A percentile compares a stretch with the other conserved stretches of the same genome.
Conservation (phyloP, 495 filamentous ascomycete species). For the Neurospora pannonica region DNA sequence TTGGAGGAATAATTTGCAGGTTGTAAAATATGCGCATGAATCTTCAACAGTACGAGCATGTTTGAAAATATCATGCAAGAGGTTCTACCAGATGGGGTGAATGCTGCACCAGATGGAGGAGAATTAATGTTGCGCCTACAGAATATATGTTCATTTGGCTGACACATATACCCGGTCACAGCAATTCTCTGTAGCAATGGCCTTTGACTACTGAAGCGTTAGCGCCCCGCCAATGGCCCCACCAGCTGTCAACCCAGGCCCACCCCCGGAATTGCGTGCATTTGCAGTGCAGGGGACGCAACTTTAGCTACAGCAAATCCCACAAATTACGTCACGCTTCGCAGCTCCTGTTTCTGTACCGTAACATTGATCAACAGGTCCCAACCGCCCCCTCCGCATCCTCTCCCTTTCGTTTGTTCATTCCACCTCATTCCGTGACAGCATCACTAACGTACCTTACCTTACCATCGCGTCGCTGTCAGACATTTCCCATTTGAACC, state of each 20-base stretch:
- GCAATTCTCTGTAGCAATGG: not conserved
- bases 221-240: not conserved
- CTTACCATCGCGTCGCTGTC: not conserved
- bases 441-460: not conserved
- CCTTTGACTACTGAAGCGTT: not conserved
- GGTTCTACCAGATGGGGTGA: not conserved
- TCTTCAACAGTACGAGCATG: too few species aligned
- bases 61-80: not conserved
- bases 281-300: not conserved
- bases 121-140: too few species aligned
- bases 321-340: not conserved
- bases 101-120: too few species aligned
- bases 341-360: not conserved
- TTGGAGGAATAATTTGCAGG: not conserved
- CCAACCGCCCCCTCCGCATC: not conserved
- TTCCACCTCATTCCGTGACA: not conserved
- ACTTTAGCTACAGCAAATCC: not conserved
- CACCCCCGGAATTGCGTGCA: not conserved
- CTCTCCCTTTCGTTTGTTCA: not conserved
- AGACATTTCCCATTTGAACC: not conserved
- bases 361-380: not conserved
- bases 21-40: too few species aligned
- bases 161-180: not conserved
- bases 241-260: not conserved
- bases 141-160: not conserved